Base-by-base conservation (phyloP, 441 rosid genomes). In the Arabidopsis hybrid region DNA sequence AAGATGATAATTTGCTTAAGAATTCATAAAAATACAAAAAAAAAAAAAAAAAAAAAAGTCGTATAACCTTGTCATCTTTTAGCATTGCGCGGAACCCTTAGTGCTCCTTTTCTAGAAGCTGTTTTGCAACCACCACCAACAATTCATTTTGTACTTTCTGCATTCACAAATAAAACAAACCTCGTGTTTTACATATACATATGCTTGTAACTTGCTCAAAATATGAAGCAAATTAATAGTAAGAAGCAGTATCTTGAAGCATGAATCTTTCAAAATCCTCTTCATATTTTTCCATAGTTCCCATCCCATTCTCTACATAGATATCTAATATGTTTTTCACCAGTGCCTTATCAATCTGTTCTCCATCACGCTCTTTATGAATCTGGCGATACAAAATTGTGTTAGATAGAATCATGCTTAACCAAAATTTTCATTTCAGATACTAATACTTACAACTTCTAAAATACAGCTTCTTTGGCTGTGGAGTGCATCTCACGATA, bases 221-320 rank as follows among this genome's bases (percentile, higher is more conserved):
- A 50, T 32, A 32, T 56, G 3, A 55, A 21, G 0, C 26, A 21
- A 21, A 21, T 53, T 29, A 6, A 29, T 95, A 92, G 83, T 89
- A 92, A 6, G 89, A 78, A 45, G 89, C 83, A 51, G 93, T 79
- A 78, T 88, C 97, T 38, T 80, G 61, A 73, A 95, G 92, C 91
- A 89, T 75, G 74, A 71, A 65, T 34, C 14, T 81, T 75, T 92
- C 97, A 85, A 91, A 92, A 81, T 92, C 96, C 36, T 71, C 76
- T 68, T 85, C 85, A 74, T 89, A 92, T 12, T 55, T 67, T 32
- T 84, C 87, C 91, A 87, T 89, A 16, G 60, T 68, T 42, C 85
- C 89, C 91, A 90, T 89, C 65, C 99, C 99, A 69, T 88, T 87
- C 85, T 89, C 99, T 26, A 91, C 93, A 83, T 83, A 92, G 55